These are phyloP conservation scores for Psilocybe cyanescens DNA, from an alignment of 768 basidiomycete species.

Conservation along the genomic window DNA sequence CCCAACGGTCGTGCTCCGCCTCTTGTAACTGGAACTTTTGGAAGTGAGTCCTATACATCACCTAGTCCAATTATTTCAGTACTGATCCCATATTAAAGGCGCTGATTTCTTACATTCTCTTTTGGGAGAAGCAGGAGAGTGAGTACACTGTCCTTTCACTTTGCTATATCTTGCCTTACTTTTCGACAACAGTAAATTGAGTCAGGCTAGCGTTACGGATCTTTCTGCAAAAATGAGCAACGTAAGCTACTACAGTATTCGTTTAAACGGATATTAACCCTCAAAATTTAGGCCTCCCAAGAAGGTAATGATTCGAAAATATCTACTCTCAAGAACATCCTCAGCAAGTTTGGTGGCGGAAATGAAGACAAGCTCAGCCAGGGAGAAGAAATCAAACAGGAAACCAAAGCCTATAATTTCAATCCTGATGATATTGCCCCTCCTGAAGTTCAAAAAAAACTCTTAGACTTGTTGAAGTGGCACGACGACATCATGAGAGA, in stretches of 20 bases:
- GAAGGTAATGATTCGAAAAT: slow-evolving; percentile 38
- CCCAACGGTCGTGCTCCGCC: slow-evolving; percentile 62
- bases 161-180: not conserved
- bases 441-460: slow-evolving; percentile 61
- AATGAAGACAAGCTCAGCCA: slow-evolving; percentile 54
- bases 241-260: slow-evolving; percentile 21
- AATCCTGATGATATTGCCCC: slow-evolving; percentile 66
- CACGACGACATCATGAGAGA: slow-evolving; percentile 61
- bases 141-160: slow-evolving; percentile 20
- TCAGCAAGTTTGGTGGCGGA: slow-evolving; percentile 58
- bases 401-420: slow-evolving; percentile 63
- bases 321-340: slow-evolving; percentile 41
- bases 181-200: slow-evolving; percentile 45
- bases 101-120: slow-evolving; percentile 71
- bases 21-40: slow-evolving; percentile 71
- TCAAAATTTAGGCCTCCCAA: slow-evolving; percentile 31
- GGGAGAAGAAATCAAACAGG: slow-evolving; percentile 56
- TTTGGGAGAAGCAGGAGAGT: slow-evolving; percentile 70
- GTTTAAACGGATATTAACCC: not conserved
- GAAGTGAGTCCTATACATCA: slow-evolving; percentile 33
- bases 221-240: slow-evolving; percentile 54
- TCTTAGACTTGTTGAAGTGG: slow-evolving; percentile 64
- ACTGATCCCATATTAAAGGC: slow-evolving; percentile 22
- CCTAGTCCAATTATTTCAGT: not conserved
- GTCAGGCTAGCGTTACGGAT: slow-evolving; percentile 64